Evolutionary conservation across 2,329 filamentous ascomycete genomes (phyloP), one percentile per base, ranked within the genome.

Genomic region (Mariannaea sp.): DNA sequence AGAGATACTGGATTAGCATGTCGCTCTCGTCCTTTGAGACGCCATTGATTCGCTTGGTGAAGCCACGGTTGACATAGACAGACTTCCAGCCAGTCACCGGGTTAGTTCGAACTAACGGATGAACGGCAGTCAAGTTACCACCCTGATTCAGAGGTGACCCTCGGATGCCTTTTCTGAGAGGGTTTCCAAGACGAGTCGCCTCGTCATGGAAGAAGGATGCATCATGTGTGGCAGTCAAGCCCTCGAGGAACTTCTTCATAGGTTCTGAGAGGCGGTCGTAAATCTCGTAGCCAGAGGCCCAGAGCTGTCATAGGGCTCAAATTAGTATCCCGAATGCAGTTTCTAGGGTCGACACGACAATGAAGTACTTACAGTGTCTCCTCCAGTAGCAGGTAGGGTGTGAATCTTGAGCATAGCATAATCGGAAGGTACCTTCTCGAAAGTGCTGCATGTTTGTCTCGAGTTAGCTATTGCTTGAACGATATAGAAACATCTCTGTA

Each of bases 221-320:
- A 51, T 79, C 67, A 27, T 69, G 65, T 0, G 77, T 81, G 13
- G 76, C 80, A 0, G 78, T 81, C 12, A 83, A 63, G 1, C 71
- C 69, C 54, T 80, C 78, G 1, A 81, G 66, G 56, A 82, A 75
- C 22, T 69, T 70, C 56, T 72, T 72, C 70, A 80, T 75, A 1
- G 74, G 68, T 6, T 72, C 70, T 1, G 80, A 83, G 7, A 84
- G 70, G 4, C 79, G 73, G 58, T 84, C 81, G 53, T 83, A 84
- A 14, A 81, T 70, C 59, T 83, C 83, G 57, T 86, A 86, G 1
- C 81, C 82, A 1, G 80, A 84, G 0, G 82, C 83, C 82, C 83
- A 86, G 5, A 86, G 75, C 10, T 80, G 55, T 75, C 76, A 7
- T 16, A 16, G 26, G 7, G 76, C 22, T 17, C 36, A 39, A 77